These are phyloP conservation scores for Calycina marina DNA, from an alignment of 2,329 filamentous ascomycete species.

Conservation along the genomic window DNA sequence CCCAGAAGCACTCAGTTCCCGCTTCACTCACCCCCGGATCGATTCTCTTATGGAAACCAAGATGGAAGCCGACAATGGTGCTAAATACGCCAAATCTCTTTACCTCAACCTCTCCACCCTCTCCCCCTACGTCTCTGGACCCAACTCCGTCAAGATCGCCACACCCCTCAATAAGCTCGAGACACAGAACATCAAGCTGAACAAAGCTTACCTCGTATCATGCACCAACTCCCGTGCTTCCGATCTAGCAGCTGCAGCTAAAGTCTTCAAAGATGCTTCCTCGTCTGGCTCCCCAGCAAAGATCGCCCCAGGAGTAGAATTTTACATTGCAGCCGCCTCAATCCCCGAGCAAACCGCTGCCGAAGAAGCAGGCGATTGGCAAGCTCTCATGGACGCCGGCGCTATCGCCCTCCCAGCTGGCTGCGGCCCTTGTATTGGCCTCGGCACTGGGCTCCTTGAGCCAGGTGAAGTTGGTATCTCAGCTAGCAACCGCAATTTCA, in stretches of 20 bases:
- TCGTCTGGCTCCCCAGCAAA: constrained; percentile 48
- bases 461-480: constrained; percentile 76
- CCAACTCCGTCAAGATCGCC: constrained; percentile 80
- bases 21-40: constrained; percentile 59
- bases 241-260: constrained; percentile 68
- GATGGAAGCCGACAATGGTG: constrained; percentile 57
- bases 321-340: constrained; percentile 86
- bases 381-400: constrained; percentile 67
- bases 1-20: constrained; percentile 31
- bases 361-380: constrained; percentile 76
- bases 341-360: constrained; percentile 59
- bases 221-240: constrained; percentile 80
- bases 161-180: constrained; percentile 65
- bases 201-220: constrained; percentile 78
- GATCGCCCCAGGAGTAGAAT: constrained; percentile 60
- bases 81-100: constrained; percentile 69
- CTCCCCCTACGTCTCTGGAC: constrained; percentile 71
- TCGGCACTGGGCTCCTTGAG: constrained; percentile 64
- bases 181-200: constrained; percentile 55
- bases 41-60: constrained; percentile 57
- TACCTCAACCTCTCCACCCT: constrained; percentile 73
- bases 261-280: constrained; percentile 70
- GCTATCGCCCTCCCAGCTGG: constrained; percentile 55
- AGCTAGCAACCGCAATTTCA: constrained; percentile 80
- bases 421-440: constrained; percentile 77